These are phyloP conservation scores for Verticillium tricorpus DNA, from an alignment of 2,329 filamentous ascomycete species.

Conservation along the genomic window DNA sequence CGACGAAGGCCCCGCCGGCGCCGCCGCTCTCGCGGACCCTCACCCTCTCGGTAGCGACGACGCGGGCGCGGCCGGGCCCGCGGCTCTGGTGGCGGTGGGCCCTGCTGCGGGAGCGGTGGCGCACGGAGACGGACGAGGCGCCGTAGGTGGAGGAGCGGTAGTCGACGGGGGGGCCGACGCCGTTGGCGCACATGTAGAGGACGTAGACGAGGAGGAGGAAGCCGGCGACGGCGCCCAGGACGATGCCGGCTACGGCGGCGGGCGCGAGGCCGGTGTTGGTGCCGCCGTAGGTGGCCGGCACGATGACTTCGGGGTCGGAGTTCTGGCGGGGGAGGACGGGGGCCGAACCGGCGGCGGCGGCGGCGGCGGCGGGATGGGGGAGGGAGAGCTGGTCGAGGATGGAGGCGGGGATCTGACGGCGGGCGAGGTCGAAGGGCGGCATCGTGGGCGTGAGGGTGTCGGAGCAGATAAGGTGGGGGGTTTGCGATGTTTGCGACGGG, in stretches of 20 bases:
- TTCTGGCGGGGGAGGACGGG: slow-evolving; percentile 11
- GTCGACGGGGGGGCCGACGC: slow-evolving; percentile 26
- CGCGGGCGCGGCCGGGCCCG: slow-evolving; percentile 8
- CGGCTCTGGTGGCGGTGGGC: slow-evolving; percentile 7
- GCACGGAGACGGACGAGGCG: slow-evolving; percentile 16
- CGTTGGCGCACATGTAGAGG: slow-evolving; percentile 44
- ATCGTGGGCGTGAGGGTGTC: not conserved
- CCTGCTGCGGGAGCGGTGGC: slow-evolving; percentile 10
- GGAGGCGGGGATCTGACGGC: not conserved
- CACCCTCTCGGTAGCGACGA: slow-evolving; percentile 23
- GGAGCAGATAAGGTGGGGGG: not conserved
- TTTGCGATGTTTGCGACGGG: not conserved
- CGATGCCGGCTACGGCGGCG: slow-evolving; percentile 37
- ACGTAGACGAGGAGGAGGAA: slow-evolving; percentile 50
- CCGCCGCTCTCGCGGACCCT: slow-evolving; percentile 16
- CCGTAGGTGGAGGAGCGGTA: slow-evolving; percentile 14
- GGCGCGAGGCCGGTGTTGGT: slow-evolving; percentile 33
- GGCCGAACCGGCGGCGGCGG: not conserved
- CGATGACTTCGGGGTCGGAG: slow-evolving; percentile 17
- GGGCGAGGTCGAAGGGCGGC: not conserved
- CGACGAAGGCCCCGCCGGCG: slow-evolving; percentile 16
- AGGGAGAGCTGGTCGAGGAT: not conserved
- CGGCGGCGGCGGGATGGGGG: not conserved
- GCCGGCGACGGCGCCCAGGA: slow-evolving; percentile 40
- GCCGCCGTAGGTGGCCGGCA: slow-evolving; percentile 30